A percentile compares a stretch with the other conserved stretches of the same genome.
Conservation (phyloP, 352 stramenopile genomes). For the Phytophthora podocarpi region DNA sequence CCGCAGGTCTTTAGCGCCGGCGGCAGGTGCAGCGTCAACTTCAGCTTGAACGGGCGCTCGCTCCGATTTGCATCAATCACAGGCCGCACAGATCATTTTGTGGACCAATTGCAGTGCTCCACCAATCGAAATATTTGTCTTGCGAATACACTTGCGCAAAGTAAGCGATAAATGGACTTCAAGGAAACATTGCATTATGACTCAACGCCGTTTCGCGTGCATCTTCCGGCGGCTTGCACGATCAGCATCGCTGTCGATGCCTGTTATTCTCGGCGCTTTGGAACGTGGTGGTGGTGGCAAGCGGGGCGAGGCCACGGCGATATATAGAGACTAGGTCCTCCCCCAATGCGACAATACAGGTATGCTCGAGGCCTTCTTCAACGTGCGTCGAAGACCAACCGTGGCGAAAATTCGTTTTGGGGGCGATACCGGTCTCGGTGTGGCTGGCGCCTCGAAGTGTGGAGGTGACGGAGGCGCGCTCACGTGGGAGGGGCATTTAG, state of each 20-base stretch:
- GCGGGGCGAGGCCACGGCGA: too few relatives aligned
- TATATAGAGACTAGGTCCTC: too few relatives aligned
- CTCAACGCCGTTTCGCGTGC: background rate
- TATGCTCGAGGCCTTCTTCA: slow-evolving; percentile 1
- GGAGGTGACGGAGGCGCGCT: background rate
- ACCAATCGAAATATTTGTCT: slow-evolving; percentile 1
- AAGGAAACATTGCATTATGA: slow-evolving; percentile 1
- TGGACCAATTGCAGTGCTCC: too few relatives aligned
- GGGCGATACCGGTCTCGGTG: background rate
- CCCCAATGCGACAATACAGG: background rate
- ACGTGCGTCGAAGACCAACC: background rate
- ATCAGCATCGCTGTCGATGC: too few relatives aligned
- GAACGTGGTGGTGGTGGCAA: too few relatives aligned
- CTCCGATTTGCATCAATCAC: too few relatives aligned
- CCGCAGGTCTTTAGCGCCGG: background rate
- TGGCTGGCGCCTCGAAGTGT: background rate
- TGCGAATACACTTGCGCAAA: background rate
- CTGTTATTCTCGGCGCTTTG: too few relatives aligned
- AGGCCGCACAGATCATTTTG: too few relatives aligned
- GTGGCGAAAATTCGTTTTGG: background rate
- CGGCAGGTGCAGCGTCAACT: slow-evolving; percentile 10
- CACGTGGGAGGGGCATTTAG: background rate
- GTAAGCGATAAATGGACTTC: background rate
- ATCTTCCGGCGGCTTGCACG: too few relatives aligned
- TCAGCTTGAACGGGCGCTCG: slow-evolving; percentile 3